Conservation (phyloP, 1,284 basidiomycete species). For the Cryptococcus sp. region DNA sequence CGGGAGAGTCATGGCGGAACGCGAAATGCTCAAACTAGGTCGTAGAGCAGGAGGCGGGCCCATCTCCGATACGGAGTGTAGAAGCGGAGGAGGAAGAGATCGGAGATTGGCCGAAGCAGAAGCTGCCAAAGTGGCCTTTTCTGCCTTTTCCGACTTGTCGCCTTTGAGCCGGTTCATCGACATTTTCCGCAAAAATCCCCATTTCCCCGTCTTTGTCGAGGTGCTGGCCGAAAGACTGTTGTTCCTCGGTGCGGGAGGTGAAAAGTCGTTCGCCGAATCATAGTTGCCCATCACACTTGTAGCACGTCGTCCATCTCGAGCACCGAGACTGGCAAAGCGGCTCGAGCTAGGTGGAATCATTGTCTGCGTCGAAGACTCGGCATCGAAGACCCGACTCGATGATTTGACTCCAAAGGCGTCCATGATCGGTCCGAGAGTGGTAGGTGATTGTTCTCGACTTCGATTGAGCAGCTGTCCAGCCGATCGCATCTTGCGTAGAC, state of each 20-base stretch:
- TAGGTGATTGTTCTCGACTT: constrained; percentile 4
- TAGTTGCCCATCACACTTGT: constrained; percentile 37
- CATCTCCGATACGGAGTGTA: constrained; percentile 32
- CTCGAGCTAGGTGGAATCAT: background rate
- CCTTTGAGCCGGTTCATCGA: constrained; percentile 70
- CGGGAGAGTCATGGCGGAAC: constrained; percentile 29
- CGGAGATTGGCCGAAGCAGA: constrained; percentile 34
- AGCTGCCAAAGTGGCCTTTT: constrained; percentile 18
- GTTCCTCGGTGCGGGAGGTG: background rate
- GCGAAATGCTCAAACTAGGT: constrained; percentile 19
- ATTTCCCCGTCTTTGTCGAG: constrained; percentile 57
- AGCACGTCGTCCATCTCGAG: constrained; percentile 42
- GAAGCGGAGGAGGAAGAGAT: constrained; percentile 25
- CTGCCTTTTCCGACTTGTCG: constrained; percentile 23
- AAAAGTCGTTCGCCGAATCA: constrained; percentile 11
- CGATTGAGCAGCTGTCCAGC: constrained; percentile 61
- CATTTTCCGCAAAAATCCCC: constrained; percentile 95
- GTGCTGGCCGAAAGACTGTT: constrained; percentile 13
- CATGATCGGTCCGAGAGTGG: background rate
- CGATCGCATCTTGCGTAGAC: constrained; percentile 62
- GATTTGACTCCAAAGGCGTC: background rate
- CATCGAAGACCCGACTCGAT: background rate
- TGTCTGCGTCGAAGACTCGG: background rate
- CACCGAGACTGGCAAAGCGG: constrained; percentile 64
- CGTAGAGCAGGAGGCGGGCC: constrained; percentile 17